Evolutionary conservation across 225 moss, liverwort and hornwort genomes (phyloP).

Genomic region (Asterella californica): DNA sequence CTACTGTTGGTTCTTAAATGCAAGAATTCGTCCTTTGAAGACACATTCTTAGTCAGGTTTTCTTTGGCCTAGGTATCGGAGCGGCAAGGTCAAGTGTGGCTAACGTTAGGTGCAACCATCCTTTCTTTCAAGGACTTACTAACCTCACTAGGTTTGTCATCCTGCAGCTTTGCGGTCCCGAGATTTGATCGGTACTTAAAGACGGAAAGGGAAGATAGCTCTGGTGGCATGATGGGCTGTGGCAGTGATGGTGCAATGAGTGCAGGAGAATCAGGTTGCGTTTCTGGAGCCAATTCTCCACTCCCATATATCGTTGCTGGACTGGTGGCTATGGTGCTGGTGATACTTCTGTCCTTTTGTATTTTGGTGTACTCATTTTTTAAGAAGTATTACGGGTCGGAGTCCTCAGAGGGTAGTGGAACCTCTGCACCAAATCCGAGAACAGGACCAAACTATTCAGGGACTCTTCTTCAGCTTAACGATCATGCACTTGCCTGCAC

Average conservation of each 20-base stretch:
- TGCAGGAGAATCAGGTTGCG: constrained; percentile 5
- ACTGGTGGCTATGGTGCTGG: constrained; percentile 15
- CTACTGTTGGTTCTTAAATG: neutral
- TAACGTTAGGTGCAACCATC: neutral
- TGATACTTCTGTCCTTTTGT: constrained; percentile 10
- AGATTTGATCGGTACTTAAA: constrained; percentile 16
- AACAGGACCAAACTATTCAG: neutral
- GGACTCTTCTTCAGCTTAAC: constrained; percentile 5
- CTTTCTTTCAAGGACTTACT: neutral
- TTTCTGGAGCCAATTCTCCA: neutral
- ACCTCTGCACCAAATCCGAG: neutral
- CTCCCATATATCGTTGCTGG: constrained; percentile 19
- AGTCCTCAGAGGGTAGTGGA: neutral
- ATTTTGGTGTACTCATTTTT: constrained; percentile 7
- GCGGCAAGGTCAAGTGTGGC: neutral
- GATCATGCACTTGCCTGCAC: neutral
- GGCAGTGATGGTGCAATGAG: constrained; percentile 12
- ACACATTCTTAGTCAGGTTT: neutral
- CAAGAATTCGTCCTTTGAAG: neutral
- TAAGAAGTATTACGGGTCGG: neutral
- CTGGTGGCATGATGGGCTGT: constrained; percentile 10
- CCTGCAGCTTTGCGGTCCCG: constrained; percentile 10
- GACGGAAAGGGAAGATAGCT: constrained; percentile 3
- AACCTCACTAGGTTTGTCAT: neutral
- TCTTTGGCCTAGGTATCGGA: neutral